phyloP scores from a whole-genome alignment of 2,329 filamentous ascomycete genomes.

The Alternaria infectoria region DNA sequence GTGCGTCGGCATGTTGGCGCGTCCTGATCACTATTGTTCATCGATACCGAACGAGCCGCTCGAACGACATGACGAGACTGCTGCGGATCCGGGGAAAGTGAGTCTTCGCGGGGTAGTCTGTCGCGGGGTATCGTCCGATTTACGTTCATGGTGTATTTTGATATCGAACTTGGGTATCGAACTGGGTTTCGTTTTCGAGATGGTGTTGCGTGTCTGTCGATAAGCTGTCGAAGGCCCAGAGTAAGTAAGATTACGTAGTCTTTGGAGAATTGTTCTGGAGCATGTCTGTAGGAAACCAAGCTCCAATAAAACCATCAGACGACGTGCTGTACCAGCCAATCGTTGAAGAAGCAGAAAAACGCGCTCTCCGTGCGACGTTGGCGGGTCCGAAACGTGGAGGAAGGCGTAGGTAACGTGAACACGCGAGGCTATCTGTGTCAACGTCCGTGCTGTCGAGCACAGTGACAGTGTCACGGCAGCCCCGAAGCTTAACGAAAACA shows the following conservation, averaged over 20 bases:
- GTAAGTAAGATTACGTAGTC: no score
- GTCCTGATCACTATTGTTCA: neutral
- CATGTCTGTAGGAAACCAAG: no score
- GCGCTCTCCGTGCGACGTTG: no score
- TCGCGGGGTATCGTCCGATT: neutral
- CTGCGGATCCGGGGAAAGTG: neutral
- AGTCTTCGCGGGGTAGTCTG: neutral
- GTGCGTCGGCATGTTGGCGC: neutral
- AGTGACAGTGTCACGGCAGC: neutral
- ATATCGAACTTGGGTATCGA: neutral
- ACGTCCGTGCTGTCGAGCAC: neutral
- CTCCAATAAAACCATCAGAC: no score
- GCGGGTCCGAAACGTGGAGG: neutral
- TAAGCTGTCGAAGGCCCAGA: no score
- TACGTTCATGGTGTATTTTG: neutral
- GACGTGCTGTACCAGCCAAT: no score
- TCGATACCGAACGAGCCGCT: neutral
- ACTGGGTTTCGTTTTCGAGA: neutral
- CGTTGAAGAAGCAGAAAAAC: no score
- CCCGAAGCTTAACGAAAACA: neutral
- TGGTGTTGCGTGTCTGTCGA: neutral
- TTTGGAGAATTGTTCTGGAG: no score
- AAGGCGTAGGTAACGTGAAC: neutral
- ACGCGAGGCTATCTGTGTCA: neutral
- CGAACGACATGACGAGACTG: neutral